Percentiles rank a stretch among this genome's conserved stretches.
These are phyloP conservation scores for Phialophora chinensis DNA, from an alignment of 2,329 filamentous ascomycete genomes.

Conservation along the genomic window DNA sequence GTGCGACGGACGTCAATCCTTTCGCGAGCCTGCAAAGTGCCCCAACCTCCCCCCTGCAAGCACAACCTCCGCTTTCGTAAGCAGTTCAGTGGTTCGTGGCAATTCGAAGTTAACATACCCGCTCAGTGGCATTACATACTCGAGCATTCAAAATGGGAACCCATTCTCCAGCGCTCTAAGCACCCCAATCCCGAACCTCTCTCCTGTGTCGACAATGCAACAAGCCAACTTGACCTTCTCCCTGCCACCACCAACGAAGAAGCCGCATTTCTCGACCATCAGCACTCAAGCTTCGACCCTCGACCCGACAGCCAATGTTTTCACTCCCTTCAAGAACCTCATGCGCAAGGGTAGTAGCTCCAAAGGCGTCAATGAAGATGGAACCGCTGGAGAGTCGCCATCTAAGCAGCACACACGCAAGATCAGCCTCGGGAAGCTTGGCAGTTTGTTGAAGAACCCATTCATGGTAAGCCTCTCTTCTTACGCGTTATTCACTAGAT, in stretches of 20 bases:
- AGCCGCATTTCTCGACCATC: neutral
- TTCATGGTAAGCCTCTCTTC: neutral
- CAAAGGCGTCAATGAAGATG: neutral
- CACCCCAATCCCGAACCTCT: neutral
- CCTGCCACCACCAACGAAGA: neutral
- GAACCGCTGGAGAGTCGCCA: neutral
- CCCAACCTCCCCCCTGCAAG: neutral
- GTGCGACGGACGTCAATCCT: conserved; percentile 13
- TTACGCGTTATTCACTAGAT: neutral
- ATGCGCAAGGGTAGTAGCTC: neutral
- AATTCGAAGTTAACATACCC: neutral
- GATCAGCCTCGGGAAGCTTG: neutral
- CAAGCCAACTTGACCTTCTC: neutral
- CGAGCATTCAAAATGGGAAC: neutral
- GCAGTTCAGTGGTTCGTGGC: neutral
- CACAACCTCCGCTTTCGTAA: conserved; percentile 2
- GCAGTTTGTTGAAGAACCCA: neutral
- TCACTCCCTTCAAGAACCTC: neutral
- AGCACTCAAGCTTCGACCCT: neutral
- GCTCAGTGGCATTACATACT: conserved; percentile 8
- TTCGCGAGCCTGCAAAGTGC: neutral
- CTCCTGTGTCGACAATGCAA: neutral
- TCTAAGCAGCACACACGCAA: neutral
- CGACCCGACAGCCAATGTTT: neutral
- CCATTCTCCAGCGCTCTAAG: conserved; percentile 44